Base-by-base conservation (phyloP, 1,139 yeast species). In the Candida glucosophila region DNA sequence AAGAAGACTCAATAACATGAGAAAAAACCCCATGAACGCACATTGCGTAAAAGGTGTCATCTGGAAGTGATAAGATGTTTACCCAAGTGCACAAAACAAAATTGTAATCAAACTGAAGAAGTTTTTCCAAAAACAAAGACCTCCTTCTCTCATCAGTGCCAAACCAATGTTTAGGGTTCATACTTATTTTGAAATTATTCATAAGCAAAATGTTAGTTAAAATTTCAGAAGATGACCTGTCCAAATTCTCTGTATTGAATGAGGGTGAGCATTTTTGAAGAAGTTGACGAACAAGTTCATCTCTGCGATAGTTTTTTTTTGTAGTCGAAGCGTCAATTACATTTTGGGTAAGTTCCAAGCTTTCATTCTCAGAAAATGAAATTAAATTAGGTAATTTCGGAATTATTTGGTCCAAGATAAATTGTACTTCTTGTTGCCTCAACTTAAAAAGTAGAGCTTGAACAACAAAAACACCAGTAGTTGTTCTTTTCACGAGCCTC, bases 1-100 rank as follows among this genome's bases (percentile, higher is more conserved):
- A 49, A 3, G 79, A 65, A 32, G 67, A 59, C 43, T 81, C 92
- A 17, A 86, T 73, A 20, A 82, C 86, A 47, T 82, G 95, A 2
- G 94, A 83, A 39, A 82, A 83, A 3, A 85, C 92, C 8, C 95
- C 92, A 49, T 86, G 95, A 40, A 62, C 64, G 42, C 93, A 80
- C 81, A 86, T 76, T 42, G 76, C 79, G 19, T 70, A 41, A 19
- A 82, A 52, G 37, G 73, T 64, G 34, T 70, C 77, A 12, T 56
- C 55, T 12, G 82, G 77, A 34, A 81, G 53, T 1, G 68, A 67
- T 26, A 81, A 51, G 34, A 81, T 52, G 31, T 78, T 74, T 28
- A 72, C 73, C 51, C 83, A 65, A 2, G 75, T 64, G 28, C 74
- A 63, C 12, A 67, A 55, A 12, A 77, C 58, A 37, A 82, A 75